Percentiles rank a stretch among this genome's conserved stretches.
Evolutionary conservation across 2,329 filamentous ascomycete genomes (phyloP).

Genomic region (Diaporthe citriasiana): DNA sequence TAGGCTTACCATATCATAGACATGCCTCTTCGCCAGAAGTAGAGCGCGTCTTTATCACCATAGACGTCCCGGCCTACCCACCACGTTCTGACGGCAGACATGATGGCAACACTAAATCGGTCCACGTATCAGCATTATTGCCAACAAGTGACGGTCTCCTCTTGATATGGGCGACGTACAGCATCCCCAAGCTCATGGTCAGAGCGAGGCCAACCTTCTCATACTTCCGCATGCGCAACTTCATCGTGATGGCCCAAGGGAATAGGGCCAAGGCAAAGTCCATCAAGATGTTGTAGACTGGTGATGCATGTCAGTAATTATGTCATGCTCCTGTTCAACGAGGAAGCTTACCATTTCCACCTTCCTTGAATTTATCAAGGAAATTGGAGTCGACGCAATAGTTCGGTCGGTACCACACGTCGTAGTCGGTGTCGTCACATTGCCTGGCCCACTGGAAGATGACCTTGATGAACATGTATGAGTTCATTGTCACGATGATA

Average conservation of each 20-base stretch:
- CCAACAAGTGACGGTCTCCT: not conserved
- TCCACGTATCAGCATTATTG: not conserved
- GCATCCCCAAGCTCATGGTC: slow-evolving; percentile 35
- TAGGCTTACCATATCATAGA: slow-evolving; percentile 25
- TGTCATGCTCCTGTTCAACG: not conserved
- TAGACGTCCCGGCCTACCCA: slow-evolving; percentile 31
- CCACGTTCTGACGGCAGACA: slow-evolving; percentile 31
- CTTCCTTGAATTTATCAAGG: slow-evolving; percentile 17
- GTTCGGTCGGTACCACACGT: slow-evolving; percentile 23
- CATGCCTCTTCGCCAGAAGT: slow-evolving; percentile 9
- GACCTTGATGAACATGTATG: slow-evolving; percentile 32
- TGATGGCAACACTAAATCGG: slow-evolving; percentile 22
- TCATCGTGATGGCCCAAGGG: slow-evolving; percentile 33
- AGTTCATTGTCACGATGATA: slow-evolving; percentile 32
- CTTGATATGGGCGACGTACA: not conserved
- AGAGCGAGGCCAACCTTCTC: slow-evolving; percentile 33
- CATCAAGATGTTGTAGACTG: slow-evolving; percentile 34
- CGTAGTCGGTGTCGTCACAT: slow-evolving; percentile 24
- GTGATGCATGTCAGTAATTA: slow-evolving; percentile 1
- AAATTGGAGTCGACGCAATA: not conserved
- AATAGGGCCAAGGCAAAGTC: slow-evolving; percentile 33
- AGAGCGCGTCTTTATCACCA: slow-evolving; percentile 14
- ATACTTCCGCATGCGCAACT: slow-evolving; percentile 20
- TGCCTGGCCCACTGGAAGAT: slow-evolving; percentile 32
- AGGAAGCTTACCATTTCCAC: slow-evolving; percentile 20